Evolutionary conservation across 164 flowering plant genomes (phyloP), one percentile per base, ranked within the genome.

Genomic region (Amborella trichopoda): DNA sequence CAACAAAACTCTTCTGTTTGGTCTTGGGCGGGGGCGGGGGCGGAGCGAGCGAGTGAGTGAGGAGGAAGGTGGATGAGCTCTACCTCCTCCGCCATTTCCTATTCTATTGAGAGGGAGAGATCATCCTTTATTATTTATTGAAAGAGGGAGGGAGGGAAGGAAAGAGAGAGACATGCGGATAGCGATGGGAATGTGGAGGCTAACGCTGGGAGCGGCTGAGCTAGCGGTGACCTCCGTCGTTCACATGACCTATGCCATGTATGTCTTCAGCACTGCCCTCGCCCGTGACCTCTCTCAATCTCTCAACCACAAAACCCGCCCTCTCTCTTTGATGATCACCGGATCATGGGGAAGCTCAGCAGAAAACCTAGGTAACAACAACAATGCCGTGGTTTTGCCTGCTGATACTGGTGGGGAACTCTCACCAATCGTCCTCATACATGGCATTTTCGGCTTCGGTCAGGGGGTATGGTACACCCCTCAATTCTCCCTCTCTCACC

Each of bases 381-480:
- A 28, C 17, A 38, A 2, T n/a, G 41, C 9, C 41, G 41, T 38
- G 20, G 0, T 6, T n/a, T 8, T 22, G 11, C 9, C 24, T 39
- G 44, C 11, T 8, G 40, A 42, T 1, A 50, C 32, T 52, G 26
- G 19, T 46, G 69, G 62, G 41, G 72, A 50, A 37, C 49, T 81
- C 54, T 85, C 98, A 60, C 96, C 98, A 17, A 88, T 91, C 64
- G 96, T 91, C 4, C 61, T 91, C 45, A 81, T 87, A 46, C 96
- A 91, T 76, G 96, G 99, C n/a, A 84, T 87, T 40, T 91, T 91
- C 59, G 99, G 99, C 28, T 91, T 91, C 64, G 99, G 99, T 18
- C 78, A 91, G 77, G 99, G 95, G 82, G 97, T 90, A 68, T 49
- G 75, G 53, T 0, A 18, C 9, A 11, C 4, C 12, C 37, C 16